phyloP scores from a whole-genome alignment of 495 filamentous ascomycete genomes.

The Podospora sp. region DNA sequence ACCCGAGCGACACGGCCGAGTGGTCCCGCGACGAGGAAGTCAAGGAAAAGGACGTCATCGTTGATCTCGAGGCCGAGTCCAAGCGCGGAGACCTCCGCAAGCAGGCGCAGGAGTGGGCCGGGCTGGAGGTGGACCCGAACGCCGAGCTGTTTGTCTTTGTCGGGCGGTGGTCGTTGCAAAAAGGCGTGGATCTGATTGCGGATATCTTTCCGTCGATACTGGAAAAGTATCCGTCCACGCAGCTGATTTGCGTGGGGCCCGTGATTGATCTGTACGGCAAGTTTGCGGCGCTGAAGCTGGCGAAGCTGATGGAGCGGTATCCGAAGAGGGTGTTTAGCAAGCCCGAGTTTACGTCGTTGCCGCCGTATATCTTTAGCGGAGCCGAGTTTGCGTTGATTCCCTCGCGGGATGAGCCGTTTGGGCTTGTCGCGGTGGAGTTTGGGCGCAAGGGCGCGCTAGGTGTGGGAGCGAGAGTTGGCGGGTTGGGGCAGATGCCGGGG shows the following conservation, averaged over 20 bases:
- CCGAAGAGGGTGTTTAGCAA: slow-evolving; percentile 77
- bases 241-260: slow-evolving; percentile 72
- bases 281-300: slow-evolving; percentile 74
- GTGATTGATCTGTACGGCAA: slow-evolving; percentile 79
- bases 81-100: slow-evolving; percentile 58
- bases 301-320: slow-evolving; percentile 71
- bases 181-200: slow-evolving; percentile 76
- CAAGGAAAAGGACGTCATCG: slow-evolving; percentile 52
- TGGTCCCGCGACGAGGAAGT: slow-evolving; percentile 57
- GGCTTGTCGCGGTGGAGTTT: slow-evolving; percentile 80
- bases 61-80: slow-evolving; percentile 63
- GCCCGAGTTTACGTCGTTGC: slow-evolving; percentile 75
- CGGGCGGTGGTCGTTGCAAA: slow-evolving; percentile 78
- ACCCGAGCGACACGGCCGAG: slow-evolving; percentile 72
- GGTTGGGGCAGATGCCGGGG: slow-evolving; percentile 79
- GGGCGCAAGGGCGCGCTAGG: slow-evolving; percentile 77
- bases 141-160: slow-evolving; percentile 80
- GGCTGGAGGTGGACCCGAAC: slow-evolving; percentile 63
- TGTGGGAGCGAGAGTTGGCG: slow-evolving; percentile 68
- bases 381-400: slow-evolving; percentile 81
- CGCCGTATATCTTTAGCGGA: slow-evolving; percentile 75
- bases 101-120: slow-evolving; percentile 79
- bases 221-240: slow-evolving; percentile 66
- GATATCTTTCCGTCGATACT: slow-evolving; percentile 74
- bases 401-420: slow-evolving; percentile 79